Evolutionary conservation across 2,329 filamentous ascomycete genomes (phyloP), one percentile per base, ranked within the genome.

Genomic region (Decorospora gaudefroyi): DNA sequence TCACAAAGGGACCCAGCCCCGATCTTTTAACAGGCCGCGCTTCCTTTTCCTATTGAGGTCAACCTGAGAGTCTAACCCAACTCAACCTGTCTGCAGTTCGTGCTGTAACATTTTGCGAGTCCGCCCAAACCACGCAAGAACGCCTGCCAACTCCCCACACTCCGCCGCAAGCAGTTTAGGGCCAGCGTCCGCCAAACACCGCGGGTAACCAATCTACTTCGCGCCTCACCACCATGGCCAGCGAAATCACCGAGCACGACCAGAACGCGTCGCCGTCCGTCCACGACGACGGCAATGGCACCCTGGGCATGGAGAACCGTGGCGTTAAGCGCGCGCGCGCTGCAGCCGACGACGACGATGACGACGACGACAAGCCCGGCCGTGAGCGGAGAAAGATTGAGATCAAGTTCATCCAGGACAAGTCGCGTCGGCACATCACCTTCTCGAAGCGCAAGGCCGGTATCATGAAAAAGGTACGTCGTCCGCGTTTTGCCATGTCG

Each of bases 381-480:
- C 91, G 93, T 74, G 93, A 97, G 82, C 87, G 93, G 71, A 86
- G 93, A 77, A 99, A 99, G 87, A 99, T 99, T 67, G 93, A 99
- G 76, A 99, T 99, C 78, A 99, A 99, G 82, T 99, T 99, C 78
- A 99, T 99, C 74, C 92, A 91, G 75, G 93, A 99, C 77, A 99
- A 99, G 80, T 97, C 92, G 77, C 90, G 93, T 77, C 88, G 93
- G 54, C 93, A 99, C 79, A 99, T 97, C 72, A 97, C 93, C 67
- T 97, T 99, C 74, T 97, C 92, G 62, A 99, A 99, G 85, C 90
- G 93, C 73, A 99, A 99, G 80, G 93, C 93, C 43, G 93, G 93
- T 64, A 97, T 99, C 75, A 97, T 99, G 93, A 97, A 99, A 82
- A 97, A 97, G 90, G 93, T 96, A 72, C 61, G 85, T 79, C 18